phyloP scores from a whole-genome alignment of 352 stramenopile genomes.

The Aphanomyces astaci region DNA sequence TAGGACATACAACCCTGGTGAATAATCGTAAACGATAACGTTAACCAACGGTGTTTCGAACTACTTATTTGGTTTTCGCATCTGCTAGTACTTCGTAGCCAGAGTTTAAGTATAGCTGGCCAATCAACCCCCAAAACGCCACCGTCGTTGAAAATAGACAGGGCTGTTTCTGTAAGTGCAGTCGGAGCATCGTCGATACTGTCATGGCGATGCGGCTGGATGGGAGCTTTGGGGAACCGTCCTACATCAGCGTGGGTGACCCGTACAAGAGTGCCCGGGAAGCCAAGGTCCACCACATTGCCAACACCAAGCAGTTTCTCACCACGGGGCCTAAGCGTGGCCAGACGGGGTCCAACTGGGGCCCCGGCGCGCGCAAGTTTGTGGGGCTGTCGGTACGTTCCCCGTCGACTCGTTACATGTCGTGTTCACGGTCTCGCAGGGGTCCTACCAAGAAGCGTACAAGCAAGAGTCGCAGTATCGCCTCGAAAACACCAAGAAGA shows the following conservation, averaged over 20 bases:
- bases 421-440: conserved; percentile 9
- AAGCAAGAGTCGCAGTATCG: conserved; percentile 56
- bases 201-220: conserved; percentile 28
- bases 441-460: conserved; percentile 61
- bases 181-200: too few species aligned
- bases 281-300: conserved; percentile 41
- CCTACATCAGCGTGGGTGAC: conserved; percentile 56
- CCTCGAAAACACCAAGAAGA: conserved; percentile 63
- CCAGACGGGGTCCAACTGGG: conserved; percentile 50
- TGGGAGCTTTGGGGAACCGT: conserved; percentile 65
- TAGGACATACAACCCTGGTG: too few species aligned
- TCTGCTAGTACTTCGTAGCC: too few species aligned
- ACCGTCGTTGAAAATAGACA: not conserved
- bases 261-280: conserved; percentile 41
- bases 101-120: too few species aligned
- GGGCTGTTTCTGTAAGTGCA: too few species aligned
- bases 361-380: conserved; percentile 51
- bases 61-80: too few species aligned
- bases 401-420: not conserved
- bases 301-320: conserved; percentile 61
- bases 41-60: too few species aligned
- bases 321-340: conserved; percentile 63
- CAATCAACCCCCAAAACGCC: too few species aligned
- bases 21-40: too few species aligned
- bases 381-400: conserved; percentile 33